Percentiles rank a stretch among this genome's conserved stretches.
Evolutionary conservation across 179 eudicot species (phyloP).

Genomic region (Carnegiea gigantea): DNA sequence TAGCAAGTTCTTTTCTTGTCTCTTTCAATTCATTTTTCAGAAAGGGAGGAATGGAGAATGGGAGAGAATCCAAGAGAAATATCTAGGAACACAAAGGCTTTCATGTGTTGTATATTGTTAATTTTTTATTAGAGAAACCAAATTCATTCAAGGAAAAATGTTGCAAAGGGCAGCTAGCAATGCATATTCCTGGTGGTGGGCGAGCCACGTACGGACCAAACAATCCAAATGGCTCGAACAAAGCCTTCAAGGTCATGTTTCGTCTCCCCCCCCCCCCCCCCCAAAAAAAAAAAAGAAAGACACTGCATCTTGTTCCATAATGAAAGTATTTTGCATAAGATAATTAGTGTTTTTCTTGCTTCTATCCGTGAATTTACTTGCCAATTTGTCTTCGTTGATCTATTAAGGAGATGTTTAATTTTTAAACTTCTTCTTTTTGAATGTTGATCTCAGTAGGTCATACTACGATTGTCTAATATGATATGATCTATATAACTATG

Average conservation of each 20-base stretch:
- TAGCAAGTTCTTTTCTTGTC: neutral
- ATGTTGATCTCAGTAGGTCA: no score
- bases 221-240: constrained; percentile 98
- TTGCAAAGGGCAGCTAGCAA: constrained; percentile 84
- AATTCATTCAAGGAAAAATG: constrained; percentile 33
- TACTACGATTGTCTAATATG: no score
- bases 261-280: neutral
- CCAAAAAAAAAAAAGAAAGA: no score
- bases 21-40: constrained; percentile 7
- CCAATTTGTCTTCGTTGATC: no score
- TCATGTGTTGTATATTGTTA: neutral
- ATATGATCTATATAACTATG: no score
- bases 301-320: no score
- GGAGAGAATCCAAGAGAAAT: constrained; percentile 8
- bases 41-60: constrained; percentile 12
- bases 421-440: no score
- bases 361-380: no score
- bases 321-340: no score
- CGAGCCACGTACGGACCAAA: constrained; percentile 83
- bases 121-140: neutral
- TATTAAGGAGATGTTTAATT: no score
- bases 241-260: constrained; percentile 70
- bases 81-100: neutral
- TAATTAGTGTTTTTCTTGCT: no score
- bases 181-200: constrained; percentile 97